Percentiles rank a stretch among this genome's conserved stretches.
Evolutionary conservation across 106 monocot species (phyloP).

Genomic region (Triglochin maritima): DNA sequence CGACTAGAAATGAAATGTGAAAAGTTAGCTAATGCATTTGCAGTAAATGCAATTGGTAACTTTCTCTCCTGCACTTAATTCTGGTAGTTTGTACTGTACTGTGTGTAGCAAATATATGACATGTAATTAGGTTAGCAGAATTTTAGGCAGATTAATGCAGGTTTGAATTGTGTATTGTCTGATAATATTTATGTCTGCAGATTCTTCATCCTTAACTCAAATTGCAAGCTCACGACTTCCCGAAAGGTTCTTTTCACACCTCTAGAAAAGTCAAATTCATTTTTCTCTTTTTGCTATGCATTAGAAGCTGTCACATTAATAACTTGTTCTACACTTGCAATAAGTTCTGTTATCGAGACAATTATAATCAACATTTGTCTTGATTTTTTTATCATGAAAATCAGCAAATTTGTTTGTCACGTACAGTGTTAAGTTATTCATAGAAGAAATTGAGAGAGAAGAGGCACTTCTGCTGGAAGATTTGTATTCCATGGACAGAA

Average conservation of each 20-base stretch:
- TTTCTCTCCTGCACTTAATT: background rate
- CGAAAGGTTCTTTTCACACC: conserved; percentile 50
- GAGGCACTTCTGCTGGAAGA: conserved; percentile 75
- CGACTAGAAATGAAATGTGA: conserved; percentile 84
- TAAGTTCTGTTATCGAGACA: background rate
- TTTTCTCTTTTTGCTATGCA: too few species aligned
- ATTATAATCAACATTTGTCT: too few species aligned
- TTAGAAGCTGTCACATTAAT: too few species aligned
- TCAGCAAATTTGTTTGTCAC: background rate
- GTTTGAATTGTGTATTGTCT: background rate
- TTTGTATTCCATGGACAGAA: conserved; percentile 94
- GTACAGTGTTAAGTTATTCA: conserved; percentile 83
- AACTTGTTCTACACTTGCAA: background rate
- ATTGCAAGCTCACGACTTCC: conserved; percentile 72
- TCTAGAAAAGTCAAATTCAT: too few species aligned
- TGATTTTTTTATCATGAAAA: too few species aligned
- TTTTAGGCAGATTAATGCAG: too few species aligned
- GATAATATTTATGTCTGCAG: conserved; percentile 18
- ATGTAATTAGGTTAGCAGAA: too few species aligned
- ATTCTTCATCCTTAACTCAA: conserved; percentile 65
- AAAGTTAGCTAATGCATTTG: conserved; percentile 53
- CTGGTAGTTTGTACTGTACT: too few species aligned
- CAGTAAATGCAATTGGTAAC: conserved; percentile 59
- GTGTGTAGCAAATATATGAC: too few species aligned
- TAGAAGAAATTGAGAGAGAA: conserved; percentile 90